phyloP scores from a whole-genome alignment of 2,329 filamentous ascomycete species.

The Ophiocordyceps unilateralis region DNA sequence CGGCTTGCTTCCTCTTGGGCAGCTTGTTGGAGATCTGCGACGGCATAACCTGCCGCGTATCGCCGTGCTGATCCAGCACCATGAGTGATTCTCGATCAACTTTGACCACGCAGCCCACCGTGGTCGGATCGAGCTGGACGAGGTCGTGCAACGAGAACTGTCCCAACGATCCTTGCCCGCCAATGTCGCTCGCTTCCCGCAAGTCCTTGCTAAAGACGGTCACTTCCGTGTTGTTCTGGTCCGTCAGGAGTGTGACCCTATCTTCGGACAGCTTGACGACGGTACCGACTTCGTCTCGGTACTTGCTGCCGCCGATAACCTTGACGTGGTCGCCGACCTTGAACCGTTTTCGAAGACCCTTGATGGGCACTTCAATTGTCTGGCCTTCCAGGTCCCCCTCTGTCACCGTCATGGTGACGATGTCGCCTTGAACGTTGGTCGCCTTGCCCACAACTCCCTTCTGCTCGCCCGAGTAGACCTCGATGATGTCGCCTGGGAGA shows the following conservation, averaged over 20 bases:
- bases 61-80: conserved; percentile 80
- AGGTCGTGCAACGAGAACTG: conserved; percentile 88
- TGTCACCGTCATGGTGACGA: conserved; percentile 73
- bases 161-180: conserved; percentile 66
- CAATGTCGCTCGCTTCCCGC: conserved; percentile 81
- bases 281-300: conserved; percentile 90
- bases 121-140: conserved; percentile 82
- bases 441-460: conserved; percentile 78
- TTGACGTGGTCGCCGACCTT: conserved; percentile 92
- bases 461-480: conserved; percentile 91
- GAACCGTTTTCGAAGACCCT: conserved; percentile 85
- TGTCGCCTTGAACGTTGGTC: conserved; percentile 73
- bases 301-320: conserved; percentile 90
- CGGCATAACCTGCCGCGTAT: conserved; percentile 65
- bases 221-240: conserved; percentile 84
- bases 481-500: conserved; percentile 84
- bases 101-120: conserved; percentile 85
- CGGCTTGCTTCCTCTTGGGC: conserved; percentile 63
- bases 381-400: conserved; percentile 71
- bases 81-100: conserved; percentile 86
- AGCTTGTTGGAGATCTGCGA: conserved; percentile 87
- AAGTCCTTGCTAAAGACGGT: conserved; percentile 97
- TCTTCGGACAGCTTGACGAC: conserved; percentile 89
- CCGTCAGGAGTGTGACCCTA: conserved; percentile 79
- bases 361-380: conserved; percentile 80